Conservation (phyloP, 2,329 filamentous ascomycete genomes). For the Pseudogymnoascus sp. region DNA sequence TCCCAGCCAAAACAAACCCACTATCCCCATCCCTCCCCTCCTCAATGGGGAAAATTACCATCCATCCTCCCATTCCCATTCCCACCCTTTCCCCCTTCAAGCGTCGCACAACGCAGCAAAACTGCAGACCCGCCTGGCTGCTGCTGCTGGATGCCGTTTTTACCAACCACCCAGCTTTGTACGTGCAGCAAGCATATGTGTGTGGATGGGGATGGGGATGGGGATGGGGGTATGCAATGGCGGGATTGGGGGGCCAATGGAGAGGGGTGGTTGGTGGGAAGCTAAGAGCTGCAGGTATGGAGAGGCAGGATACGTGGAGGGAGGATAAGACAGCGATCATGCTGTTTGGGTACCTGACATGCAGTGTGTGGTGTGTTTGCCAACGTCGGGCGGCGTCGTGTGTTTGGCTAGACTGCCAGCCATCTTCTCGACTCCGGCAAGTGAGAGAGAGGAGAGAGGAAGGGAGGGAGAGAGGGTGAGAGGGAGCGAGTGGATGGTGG, state of each 20-base stretch:
- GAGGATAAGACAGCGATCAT: conserved; percentile 8
- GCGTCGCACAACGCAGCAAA: not conserved
- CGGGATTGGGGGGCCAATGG: not conserved
- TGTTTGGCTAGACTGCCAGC: not conserved
- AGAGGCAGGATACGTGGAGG: not conserved
- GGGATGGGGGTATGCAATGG: not conserved
- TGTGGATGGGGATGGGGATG: not conserved
- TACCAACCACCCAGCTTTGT: not conserved
- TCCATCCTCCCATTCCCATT: not conserved
- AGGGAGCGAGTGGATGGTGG: not conserved
- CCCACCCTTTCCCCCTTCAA: not conserved
- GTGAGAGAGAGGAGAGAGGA: not conserved
- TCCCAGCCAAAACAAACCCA: not conserved
- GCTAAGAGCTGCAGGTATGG: not conserved
- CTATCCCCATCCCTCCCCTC: too few relatives aligned
- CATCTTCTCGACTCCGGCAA: not conserved
- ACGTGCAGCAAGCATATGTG: not conserved
- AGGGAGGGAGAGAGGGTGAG: not conserved
- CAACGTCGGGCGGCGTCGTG: not conserved
- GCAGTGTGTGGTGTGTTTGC: not conserved
- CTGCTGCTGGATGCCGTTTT: not conserved
- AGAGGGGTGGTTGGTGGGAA: not conserved
- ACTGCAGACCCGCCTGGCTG: not conserved
- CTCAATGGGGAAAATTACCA: not conserved
- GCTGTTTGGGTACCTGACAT: conserved; percentile 1